Base-by-base conservation (phyloP, 2,329 filamentous ascomycete genomes). In the Tolypocladium ophioglossoides region DNA sequence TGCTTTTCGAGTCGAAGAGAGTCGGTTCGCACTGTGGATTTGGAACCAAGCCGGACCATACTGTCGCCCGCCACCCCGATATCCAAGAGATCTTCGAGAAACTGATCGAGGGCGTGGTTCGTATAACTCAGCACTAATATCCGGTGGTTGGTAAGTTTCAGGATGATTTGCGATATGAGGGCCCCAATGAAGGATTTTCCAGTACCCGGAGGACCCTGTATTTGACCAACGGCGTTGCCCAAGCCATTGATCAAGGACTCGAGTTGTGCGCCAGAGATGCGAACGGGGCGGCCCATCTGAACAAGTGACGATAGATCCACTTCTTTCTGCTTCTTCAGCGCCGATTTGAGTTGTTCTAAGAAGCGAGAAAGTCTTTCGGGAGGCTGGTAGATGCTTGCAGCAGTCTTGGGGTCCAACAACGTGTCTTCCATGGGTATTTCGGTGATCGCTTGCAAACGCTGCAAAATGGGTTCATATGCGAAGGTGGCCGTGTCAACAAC, bases 141-240 rank as follows among this genome's bases (percentile, higher is more conserved):
- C 0, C 65, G 78, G 34, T 78, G 70, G 0, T 59, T 24, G 0
- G 78, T 81, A 6, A 73, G 61, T 1, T 78, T 63, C 24, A 82
- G 67, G 0, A 91, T 62, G 0, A 74, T 66, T 52, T 84, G 83
- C 0, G 80, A 78, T 1, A 85, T 70, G 2, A 86, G 68, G 0
- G 85, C 82, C 0, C 87, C 87, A 2, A 89, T 78, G 57, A 88
- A 88, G 0, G 85, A 89, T 59, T 91, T 91, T 1, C 87, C 87
- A 0, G 86, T 91, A 0, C 85, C 86, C 59, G 87, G 87, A 1
- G 87, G 87, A 0, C 87, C 87, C 70, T 89, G 86, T 2, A 91
- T 86, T 0, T 85, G 64, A 50, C 79, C 82, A 0, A 89, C 66
- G 0, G 69, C 66, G 9, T 76, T 76, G 0, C 64, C 69, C 0